Evolutionary conservation across 352 stramenopile genomes (phyloP).

Genomic region (Pythium apleroticum): DNA sequence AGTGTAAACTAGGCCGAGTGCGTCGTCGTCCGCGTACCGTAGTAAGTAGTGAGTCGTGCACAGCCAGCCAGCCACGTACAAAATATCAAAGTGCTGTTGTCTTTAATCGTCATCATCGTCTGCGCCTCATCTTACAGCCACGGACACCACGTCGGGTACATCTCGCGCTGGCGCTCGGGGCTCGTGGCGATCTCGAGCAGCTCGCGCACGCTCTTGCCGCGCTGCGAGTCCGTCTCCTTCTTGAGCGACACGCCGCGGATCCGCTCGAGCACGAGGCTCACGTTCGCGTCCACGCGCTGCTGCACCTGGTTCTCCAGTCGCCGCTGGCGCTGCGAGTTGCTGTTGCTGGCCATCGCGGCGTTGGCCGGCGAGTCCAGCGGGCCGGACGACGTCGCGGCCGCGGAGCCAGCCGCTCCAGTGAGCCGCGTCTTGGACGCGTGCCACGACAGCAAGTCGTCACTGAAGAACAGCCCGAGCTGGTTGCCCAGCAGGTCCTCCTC

Average conservation of each 20-base stretch:
- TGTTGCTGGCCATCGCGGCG: constrained; percentile 1
- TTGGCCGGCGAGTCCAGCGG: constrained; percentile 26
- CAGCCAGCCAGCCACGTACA: not conserved
- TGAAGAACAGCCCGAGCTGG: constrained; percentile 88
- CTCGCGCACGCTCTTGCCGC: constrained; percentile 75
- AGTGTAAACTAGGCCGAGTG: not conserved
- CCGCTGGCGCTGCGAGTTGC: constrained; percentile 40
- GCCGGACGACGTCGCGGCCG: constrained; percentile 22
- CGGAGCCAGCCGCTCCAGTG: constrained; percentile 18
- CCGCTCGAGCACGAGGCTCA: constrained; percentile 78
- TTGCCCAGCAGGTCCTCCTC: constrained; percentile 85
- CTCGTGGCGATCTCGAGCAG: constrained; percentile 83
- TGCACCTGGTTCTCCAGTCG: constrained; percentile 78
- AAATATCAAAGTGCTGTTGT: constrained; percentile 6
- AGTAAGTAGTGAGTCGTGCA: not conserved
- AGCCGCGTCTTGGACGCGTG: constrained; percentile 85
- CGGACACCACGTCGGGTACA: constrained; percentile 87
- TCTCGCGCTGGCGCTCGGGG: constrained; percentile 76
- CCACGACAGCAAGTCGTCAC: constrained; percentile 87
- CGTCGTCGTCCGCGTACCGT: not conserved
- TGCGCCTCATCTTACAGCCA: constrained; percentile 61
- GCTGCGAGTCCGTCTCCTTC: constrained; percentile 61
- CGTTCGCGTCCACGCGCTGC: constrained; percentile 85
- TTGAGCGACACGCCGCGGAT: constrained; percentile 79
- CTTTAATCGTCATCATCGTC: not conserved